phyloP scores from a whole-genome alignment of 2,329 filamentous ascomycete genomes.

The Trichoderma hamatum region DNA sequence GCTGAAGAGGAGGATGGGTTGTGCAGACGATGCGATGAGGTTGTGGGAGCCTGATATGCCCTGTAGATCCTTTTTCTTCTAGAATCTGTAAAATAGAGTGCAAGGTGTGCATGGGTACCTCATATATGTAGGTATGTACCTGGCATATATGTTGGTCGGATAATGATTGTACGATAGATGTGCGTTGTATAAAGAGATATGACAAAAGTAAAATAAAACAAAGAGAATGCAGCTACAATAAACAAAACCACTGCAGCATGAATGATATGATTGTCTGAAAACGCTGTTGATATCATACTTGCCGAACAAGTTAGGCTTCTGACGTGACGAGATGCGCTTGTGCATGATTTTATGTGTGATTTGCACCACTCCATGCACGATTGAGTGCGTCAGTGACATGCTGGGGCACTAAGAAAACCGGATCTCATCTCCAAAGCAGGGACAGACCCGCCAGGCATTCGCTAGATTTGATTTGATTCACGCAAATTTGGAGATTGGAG shows the following conservation, averaged over 20 bases:
- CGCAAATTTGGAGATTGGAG: neutral
- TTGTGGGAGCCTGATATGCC: conserved; percentile 39
- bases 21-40: conserved; percentile 73
- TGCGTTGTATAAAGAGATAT: neutral
- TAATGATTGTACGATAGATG: conserved; percentile 5
- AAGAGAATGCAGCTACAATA: neutral
- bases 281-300: neutral
- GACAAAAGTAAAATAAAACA: neutral
- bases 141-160: neutral
- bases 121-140: neutral
- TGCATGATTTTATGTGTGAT: neutral
- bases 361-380: conserved; percentile 6
- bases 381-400: conserved; percentile 1
- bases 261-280: neutral
- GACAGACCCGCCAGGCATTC: neutral
- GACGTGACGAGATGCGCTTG: neutral
- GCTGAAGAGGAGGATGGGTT: conserved; percentile 67
- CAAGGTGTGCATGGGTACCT: neutral
- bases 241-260: neutral
- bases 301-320: neutral
- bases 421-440: neutral
- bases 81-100: neutral
- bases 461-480: neutral
- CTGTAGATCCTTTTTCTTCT: neutral
- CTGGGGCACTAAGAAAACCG: conserved; percentile 14